A percentile compares a stretch with the other conserved stretches of the same genome.
These are phyloP conservation scores for Lactuca saligna DNA, from an alignment of 129 eudicot genomes.

Conservation along the genomic window DNA sequence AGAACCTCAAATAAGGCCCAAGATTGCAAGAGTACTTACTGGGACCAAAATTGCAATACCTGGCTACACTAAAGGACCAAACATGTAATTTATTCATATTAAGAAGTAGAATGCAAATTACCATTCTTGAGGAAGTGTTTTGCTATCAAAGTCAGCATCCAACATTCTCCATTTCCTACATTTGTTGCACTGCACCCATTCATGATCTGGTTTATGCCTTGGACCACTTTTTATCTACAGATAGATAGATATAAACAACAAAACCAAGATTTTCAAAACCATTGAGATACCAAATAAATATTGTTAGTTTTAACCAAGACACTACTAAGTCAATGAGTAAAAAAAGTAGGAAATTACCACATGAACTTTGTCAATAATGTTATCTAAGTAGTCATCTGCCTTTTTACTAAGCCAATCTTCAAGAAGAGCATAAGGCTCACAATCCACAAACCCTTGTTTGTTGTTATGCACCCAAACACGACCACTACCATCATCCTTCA, in stretches of 20 bases:
- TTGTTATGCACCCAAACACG: constrained; percentile 71
- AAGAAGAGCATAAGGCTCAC: constrained; percentile 66
- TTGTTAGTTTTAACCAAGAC: neutral
- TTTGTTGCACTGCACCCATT: constrained; percentile 85
- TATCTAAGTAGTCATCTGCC: constrained; percentile 60
- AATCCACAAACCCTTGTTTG: constrained; percentile 79
- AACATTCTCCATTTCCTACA: constrained; percentile 76
- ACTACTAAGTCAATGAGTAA: neutral
- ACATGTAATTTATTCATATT: no score
- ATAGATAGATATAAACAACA: neutral
- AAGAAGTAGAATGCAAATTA: neutral
- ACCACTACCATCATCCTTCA: constrained; percentile 54
- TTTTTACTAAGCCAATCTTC: constrained; percentile 61
- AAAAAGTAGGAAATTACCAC: constrained; percentile 40
- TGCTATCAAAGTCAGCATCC: constrained; percentile 45
- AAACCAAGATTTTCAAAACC: neutral
- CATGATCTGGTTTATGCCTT: constrained; percentile 55
- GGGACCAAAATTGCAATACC: no score
- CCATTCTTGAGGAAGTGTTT: constrained; percentile 57
- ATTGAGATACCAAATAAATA: neutral
- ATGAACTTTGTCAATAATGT: constrained; percentile 48
- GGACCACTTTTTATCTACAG: constrained; percentile 44
- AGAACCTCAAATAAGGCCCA: no score
- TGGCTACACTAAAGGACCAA: no score
- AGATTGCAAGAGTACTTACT: no score